These are phyloP conservation scores for Pholiota conissans DNA, from an alignment of 768 basidiomycete species.

Conservation along the genomic window DNA sequence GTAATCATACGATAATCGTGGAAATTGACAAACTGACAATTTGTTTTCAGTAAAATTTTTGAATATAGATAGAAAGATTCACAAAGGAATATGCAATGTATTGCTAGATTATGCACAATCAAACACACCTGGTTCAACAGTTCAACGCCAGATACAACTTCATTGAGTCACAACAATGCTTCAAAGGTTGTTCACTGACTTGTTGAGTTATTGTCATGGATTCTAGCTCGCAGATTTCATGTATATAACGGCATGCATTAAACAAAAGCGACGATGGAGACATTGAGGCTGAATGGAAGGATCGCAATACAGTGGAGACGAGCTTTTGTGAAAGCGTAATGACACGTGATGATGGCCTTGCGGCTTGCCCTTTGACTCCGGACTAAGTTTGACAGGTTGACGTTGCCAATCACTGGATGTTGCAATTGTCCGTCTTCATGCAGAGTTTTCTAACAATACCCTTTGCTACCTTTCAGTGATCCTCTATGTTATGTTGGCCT, in stretches of 20 bases:
- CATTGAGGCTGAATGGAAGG: not conserved
- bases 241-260: too few relatives aligned
- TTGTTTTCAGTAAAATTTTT: constrained; percentile 14
- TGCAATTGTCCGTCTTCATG: too few relatives aligned
- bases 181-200: not conserved
- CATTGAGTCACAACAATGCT: not conserved
- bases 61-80: not conserved
- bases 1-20: constrained; percentile 15
- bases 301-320: too few relatives aligned
- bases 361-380: not conserved
- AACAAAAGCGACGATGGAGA: not conserved
- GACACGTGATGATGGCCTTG: not conserved
- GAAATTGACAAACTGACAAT: not conserved
- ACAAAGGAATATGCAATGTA: constrained; percentile 1
- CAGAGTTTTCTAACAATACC: not conserved
- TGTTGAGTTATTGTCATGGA: not conserved
- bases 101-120: not conserved
- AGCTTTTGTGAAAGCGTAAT: not conserved
- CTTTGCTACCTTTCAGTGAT: not conserved
- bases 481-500: not conserved
- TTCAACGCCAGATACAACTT: not conserved
- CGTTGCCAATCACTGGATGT: too few relatives aligned
- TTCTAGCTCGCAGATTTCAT: too few relatives aligned
- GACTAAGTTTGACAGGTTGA: too few relatives aligned
- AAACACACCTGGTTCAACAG: not conserved